A percentile compares a stretch with the other conserved stretches of the same genome.
These are phyloP conservation scores for Globisporangium apiculatum DNA, from an alignment of 352 stramenopile species.

Conservation along the genomic window DNA sequence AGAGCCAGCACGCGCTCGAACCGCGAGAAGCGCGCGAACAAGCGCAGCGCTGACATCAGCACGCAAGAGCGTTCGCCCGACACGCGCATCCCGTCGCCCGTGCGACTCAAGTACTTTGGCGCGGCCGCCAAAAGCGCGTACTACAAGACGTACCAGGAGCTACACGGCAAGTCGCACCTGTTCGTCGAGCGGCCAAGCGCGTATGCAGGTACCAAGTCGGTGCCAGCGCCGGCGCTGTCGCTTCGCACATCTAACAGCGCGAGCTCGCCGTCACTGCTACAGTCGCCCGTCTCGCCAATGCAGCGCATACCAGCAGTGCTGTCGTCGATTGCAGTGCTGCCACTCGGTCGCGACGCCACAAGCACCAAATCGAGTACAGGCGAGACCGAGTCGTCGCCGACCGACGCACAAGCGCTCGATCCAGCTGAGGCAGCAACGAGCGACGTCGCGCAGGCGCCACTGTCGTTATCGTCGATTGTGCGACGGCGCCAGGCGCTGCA, in stretches of 20 bases:
- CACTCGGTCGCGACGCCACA: neutral
- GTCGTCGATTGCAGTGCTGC: constrained; percentile 6
- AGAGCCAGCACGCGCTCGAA: no score
- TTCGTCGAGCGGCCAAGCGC: constrained; percentile 30
- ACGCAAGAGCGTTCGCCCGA: constrained; percentile 5
- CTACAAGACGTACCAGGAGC: constrained; percentile 50
- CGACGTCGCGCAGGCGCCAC: neutral
- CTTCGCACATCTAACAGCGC: constrained; percentile 3
- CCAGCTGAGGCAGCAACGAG: neutral
- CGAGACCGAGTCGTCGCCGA: neutral
- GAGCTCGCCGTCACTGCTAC: neutral
- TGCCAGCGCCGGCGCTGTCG: constrained; percentile 8
- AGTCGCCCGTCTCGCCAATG: neutral
- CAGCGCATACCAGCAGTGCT: neutral
- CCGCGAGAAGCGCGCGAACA: neutral
- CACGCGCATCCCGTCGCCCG: neutral
- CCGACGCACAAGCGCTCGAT: neutral
- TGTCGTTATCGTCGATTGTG: neutral
- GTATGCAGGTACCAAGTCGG: neutral
- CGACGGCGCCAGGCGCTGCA: constrained; percentile 13
- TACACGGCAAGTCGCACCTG: constrained; percentile 50
- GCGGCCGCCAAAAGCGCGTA: constrained; percentile 28
- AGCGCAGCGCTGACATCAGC: neutral
- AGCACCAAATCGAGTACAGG: neutral
- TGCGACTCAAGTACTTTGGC: constrained; percentile 44